phyloP scores from a whole-genome alignment of 345 rosid genomes.

The Chamaenerion angustifolium region DNA sequence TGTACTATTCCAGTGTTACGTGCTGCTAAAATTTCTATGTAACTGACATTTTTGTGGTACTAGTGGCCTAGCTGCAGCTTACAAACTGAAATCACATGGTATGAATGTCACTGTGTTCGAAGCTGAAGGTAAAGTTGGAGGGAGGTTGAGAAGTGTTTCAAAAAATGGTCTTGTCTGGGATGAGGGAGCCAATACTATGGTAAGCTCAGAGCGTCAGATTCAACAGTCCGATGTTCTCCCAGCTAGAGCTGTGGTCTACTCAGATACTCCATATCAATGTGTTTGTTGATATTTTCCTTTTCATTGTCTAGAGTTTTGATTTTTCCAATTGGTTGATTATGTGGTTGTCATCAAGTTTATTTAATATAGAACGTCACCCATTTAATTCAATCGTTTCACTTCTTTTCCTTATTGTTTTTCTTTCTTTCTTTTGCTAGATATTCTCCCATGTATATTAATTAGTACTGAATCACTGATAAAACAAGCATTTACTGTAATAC shows the following conservation, averaged over 20 bases:
- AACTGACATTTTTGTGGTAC: neutral
- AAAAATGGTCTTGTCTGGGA: conserved; percentile 67
- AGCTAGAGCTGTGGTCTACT: no score
- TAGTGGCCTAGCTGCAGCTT: conserved; percentile 91
- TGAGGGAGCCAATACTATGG: conserved; percentile 96
- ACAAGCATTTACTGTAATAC: no score
- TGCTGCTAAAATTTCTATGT: no score
- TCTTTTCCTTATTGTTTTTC: no score
- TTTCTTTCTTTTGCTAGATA: neutral
- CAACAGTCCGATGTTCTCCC: neutral
- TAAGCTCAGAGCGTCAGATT: conserved; percentile 12
- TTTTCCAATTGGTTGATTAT: no score
- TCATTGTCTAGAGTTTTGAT: no score
- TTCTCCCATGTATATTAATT: neutral
- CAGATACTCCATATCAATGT: no score
- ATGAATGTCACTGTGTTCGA: conserved; percentile 66
- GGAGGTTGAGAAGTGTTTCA: conserved; percentile 62
- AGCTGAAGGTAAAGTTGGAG: conserved; percentile 79
- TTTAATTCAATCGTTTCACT: no score
- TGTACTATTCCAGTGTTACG: no score
- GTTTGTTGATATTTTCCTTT: no score
- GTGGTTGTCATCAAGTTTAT: no score
- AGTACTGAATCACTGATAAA: neutral
- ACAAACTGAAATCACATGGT: conserved; percentile 74
- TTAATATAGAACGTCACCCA: no score